Conservation (phyloP, 306 rosid genomes). For the Trifolium repens region DNA sequence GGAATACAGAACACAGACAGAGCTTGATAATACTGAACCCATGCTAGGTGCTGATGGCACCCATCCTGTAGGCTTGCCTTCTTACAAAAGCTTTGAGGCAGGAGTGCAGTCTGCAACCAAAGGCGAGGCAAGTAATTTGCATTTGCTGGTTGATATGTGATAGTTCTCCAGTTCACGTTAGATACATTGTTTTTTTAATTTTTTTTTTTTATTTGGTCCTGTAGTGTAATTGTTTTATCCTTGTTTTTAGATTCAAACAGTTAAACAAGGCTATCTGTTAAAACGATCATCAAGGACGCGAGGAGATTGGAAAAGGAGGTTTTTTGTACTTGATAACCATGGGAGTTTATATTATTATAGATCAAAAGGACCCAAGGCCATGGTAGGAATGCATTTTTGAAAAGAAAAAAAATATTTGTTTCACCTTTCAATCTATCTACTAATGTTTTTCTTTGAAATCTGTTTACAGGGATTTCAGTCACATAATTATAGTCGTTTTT, state of each 20-base stretch:
- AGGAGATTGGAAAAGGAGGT: constrained; percentile 97
- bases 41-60: constrained; percentile 55
- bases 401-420: neutral
- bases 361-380: constrained; percentile 68
- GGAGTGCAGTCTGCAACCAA: constrained; percentile 54
- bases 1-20: constrained; percentile 90
- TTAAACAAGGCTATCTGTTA: constrained; percentile 88
- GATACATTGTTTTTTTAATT: neutral
- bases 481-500: constrained; percentile 61
- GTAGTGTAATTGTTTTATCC: constrained; percentile 20
- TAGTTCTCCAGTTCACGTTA: constrained; percentile 21
- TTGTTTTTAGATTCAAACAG: constrained; percentile 66
- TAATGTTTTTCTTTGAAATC: constrained; percentile 42
- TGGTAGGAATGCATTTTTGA: constrained; percentile 59
- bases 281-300: constrained; percentile 82
- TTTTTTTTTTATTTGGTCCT: constrained; percentile 25
- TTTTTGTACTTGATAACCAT: constrained; percentile 83
- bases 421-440: constrained; percentile 21
- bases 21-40: constrained; percentile 68
- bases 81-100: constrained; percentile 68
- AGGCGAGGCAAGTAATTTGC: constrained; percentile 74
- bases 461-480: constrained; percentile 69
- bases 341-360: constrained; percentile 80
- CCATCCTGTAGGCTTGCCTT: constrained; percentile 59
- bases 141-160: constrained; percentile 27